Percentiles rank a stretch among this genome's conserved stretches.
Evolutionary conservation across 2,329 filamentous ascomycete species (phyloP).

Genomic region (Trichoderma koningiopsis): DNA sequence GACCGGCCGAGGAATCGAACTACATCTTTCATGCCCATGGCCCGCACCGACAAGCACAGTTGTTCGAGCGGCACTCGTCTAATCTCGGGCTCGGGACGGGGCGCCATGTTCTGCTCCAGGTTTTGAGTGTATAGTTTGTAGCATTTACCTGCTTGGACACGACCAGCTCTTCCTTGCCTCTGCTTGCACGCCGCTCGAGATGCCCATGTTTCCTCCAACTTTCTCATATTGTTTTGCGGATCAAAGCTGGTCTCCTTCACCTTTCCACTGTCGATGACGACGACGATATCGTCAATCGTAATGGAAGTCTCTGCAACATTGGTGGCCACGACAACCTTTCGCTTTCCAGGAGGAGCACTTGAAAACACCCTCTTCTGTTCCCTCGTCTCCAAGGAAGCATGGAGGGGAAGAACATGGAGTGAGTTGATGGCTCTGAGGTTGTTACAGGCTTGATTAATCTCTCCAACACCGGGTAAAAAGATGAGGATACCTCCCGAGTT

Average conservation of each 20-base stretch:
- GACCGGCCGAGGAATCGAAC: slow-evolving; percentile 79
- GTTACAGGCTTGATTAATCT: slow-evolving; percentile 81
- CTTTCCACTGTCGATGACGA: slow-evolving; percentile 90
- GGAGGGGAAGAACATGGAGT: slow-evolving; percentile 81
- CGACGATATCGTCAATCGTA: slow-evolving; percentile 95
- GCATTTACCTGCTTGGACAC: slow-evolving; percentile 87
- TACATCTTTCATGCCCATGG: slow-evolving; percentile 89
- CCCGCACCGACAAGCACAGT: slow-evolving; percentile 88
- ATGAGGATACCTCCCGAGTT: slow-evolving; percentile 84
- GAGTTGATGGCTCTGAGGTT: slow-evolving; percentile 62
- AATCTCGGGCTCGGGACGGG: slow-evolving; percentile 91
- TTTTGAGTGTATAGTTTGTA: slow-evolving; percentile 94
- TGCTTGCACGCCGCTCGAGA: slow-evolving; percentile 94
- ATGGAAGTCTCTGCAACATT: slow-evolving; percentile 99
- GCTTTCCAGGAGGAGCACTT: slow-evolving; percentile 71
- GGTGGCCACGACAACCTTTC: slow-evolving; percentile 92
- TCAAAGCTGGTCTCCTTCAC: slow-evolving; percentile 98
- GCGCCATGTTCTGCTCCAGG: slow-evolving; percentile 82
- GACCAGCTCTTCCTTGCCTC: slow-evolving; percentile 85
- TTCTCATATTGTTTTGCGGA: slow-evolving; percentile 87
- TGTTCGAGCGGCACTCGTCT: slow-evolving; percentile 90
- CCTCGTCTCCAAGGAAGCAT: slow-evolving; percentile 84
- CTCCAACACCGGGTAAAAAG: slow-evolving; percentile 87
- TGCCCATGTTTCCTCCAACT: slow-evolving; percentile 92
- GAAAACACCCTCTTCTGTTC: slow-evolving; percentile 89